Evolutionary conservation across 176 grass and related monocot genomes (phyloP), one percentile per base, ranked within the genome.

Genomic region (Rhynchospora pubera): DNA sequence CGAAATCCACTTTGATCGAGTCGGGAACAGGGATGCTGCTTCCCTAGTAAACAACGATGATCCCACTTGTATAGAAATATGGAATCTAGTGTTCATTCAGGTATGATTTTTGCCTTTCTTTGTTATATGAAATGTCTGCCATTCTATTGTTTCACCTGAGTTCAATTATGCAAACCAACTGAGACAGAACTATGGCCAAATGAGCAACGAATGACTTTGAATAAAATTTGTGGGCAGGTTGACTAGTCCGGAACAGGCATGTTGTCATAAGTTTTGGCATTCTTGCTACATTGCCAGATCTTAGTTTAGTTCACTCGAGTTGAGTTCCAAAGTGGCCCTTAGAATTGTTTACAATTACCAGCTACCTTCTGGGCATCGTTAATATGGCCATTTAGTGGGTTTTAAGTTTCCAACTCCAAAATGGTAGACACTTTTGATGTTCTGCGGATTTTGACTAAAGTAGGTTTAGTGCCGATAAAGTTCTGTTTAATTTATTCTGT

Each of bases 71-170:
- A 94, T 98, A 58, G 95, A 98, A 67, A 98, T 98, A 50, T 98
- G 95, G 95, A 94, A 98, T 57, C 89, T 98, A 57, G 95, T 98
- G 22, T 98, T 98, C 78, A 98, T 98, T 88, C 92, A 98, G 90
- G 95, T 94, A 65, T 74, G 63, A 23, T 46, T 86, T 86, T 60
- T 81, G 28, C 30, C 10, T 5, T 16, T 64, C 8, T 48, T 57
- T 79, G 11, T 78, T 78, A n/a, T 18, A 47, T 62, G 24, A 44
- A 22, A 21, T 21, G 3, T 8, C 0, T 16, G 8, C 32, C 6
- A 46, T 14, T 62, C 21, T 45, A 9, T 46, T 62, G 14, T 46
- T 85, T 30, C 43, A 21, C 42, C n/a, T 24, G 12, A 56, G 79
- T 70, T 39, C 58, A 70, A 39, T 14, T 70, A 44, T 22, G 66